Base-by-base conservation (phyloP, 1,284 basidiomycete genomes). In the Boletellus deceptivus region DNA sequence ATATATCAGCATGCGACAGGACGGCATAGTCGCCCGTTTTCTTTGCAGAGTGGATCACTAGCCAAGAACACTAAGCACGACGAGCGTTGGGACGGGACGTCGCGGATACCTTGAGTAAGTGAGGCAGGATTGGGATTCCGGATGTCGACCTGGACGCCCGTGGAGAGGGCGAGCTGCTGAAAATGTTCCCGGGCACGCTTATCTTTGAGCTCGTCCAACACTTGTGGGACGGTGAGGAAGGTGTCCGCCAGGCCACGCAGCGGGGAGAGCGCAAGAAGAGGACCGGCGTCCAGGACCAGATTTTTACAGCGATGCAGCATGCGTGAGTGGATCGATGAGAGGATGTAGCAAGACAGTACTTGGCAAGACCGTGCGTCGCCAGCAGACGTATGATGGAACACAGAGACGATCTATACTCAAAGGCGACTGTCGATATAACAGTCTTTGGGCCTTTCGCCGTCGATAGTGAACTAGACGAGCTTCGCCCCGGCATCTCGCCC, bases 1-100 rank as follows among this genome's bases (percentile, higher is more conserved):
- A 87, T 51, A 99, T 70, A 83, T 99, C 97, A 16, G 95, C 82
- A 62, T 86, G 80, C 9, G 94, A 98, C 29, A 99, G 79, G 41
- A 96, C 96, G 33, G 91, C 79, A 66, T 93, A 96, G 72, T 99
- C 97, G 71, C 97, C 97, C 0, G 96, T 98, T 76, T 93, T 92
- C 76, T 93, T 95, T 4, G 97, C 92, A 71, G 89, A 91, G 55
- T 89, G 86, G 46, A 91, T 90, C 9, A 96, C 97, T 92, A 52
- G 43, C 43, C 29, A 11, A 49, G 53, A 6, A 43, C 39, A 18
- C 50, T 57, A 43, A 60, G 55, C 33, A 59, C 42, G 7, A 24
- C 20, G 27, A 20, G 45, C 46, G 52, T 31, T 35, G 53, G 42
- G 33, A 49, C 33, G 53, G 39, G 43, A 34, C 6, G n/a, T 38